These are phyloP conservation scores for Pyrenophora seminiperda DNA, from an alignment of 2,329 filamentous ascomycete genomes.

Conservation along the genomic window DNA sequence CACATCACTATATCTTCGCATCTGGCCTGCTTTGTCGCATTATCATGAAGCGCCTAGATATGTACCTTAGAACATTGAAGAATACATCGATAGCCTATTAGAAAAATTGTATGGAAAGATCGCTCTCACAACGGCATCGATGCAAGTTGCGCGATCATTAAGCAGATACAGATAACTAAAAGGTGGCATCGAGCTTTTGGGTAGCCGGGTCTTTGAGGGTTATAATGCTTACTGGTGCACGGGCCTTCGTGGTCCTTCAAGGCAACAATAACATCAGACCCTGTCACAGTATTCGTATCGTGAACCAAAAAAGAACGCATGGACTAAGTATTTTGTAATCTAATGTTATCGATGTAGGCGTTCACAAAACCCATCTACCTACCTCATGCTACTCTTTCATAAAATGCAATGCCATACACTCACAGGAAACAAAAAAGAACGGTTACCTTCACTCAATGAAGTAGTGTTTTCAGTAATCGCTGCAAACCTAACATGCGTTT, in stretches of 20 bases:
- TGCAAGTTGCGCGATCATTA: conserved; percentile 38
- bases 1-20: conserved; percentile 43
- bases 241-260: too few species aligned
- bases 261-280: conserved; percentile 2
- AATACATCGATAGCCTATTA: conserved; percentile 24
- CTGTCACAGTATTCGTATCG: too few species aligned
- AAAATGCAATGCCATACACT: too few species aligned
- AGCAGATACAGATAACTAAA: conserved; percentile 46
- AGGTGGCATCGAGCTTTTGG: conserved; percentile 44
- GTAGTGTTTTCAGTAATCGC: too few species aligned
- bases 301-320: too few species aligned
- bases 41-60: conserved; percentile 41
- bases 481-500: too few species aligned
- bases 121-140: conserved; percentile 46
- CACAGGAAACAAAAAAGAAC: too few species aligned
- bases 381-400: too few species aligned
- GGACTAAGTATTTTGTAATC: too few species aligned
- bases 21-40: conserved; percentile 34
- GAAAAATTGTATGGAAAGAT: conserved; percentile 43
- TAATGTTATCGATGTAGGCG: too few species aligned
- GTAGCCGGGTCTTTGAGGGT: conserved; percentile 26
- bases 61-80: conserved; percentile 42
- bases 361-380: too few species aligned
- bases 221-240: background rate
- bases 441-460: too few species aligned